These are phyloP conservation scores for Termitomyces sp. DNA, from an alignment of 768 basidiomycete species.

Conservation along the genomic window DNA sequence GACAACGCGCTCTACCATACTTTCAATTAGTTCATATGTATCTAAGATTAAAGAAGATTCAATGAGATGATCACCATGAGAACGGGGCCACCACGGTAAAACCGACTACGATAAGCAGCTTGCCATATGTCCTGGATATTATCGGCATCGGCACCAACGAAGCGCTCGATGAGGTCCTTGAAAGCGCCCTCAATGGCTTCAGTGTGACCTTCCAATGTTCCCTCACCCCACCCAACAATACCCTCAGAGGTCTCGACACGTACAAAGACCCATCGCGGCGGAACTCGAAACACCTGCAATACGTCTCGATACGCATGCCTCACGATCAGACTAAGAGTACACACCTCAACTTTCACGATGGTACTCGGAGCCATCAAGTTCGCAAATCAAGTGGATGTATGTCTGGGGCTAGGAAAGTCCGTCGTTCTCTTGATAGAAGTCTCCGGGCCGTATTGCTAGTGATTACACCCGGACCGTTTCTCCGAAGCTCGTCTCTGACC, in stretches of 20 bases:
- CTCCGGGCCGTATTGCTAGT: not conserved
- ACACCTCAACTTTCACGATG: slow-evolving; percentile 22
- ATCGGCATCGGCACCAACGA: slow-evolving; percentile 55
- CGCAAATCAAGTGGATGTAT: not conserved
- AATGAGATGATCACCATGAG: slow-evolving; percentile 44
- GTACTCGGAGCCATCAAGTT: slow-evolving; percentile 9
- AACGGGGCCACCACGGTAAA: slow-evolving; percentile 70
- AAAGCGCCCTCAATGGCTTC: slow-evolving; percentile 70
- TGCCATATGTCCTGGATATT: slow-evolving; percentile 74
- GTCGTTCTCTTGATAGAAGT: not conserved
- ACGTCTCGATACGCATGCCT: not conserved
- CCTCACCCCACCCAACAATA: slow-evolving; percentile 70
- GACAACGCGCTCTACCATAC: slow-evolving; percentile 41
- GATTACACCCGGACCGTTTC: not conserved
- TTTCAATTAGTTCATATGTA: not conserved
- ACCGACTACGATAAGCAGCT: slow-evolving; percentile 56
- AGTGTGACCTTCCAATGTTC: slow-evolving; percentile 66
- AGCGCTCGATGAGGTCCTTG: slow-evolving; percentile 50
- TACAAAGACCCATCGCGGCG: slow-evolving; percentile 70
- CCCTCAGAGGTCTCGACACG: slow-evolving; percentile 61
- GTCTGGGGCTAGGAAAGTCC: too few species aligned
- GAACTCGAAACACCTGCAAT: slow-evolving; percentile 54
- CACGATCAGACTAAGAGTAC: not conserved
- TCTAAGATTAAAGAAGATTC: not conserved
- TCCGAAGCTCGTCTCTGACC: not conserved